Evolutionary conservation across 805 yeast species (phyloP), one percentile per base, ranked within the genome.

Genomic region (Pichia exigua): DNA sequence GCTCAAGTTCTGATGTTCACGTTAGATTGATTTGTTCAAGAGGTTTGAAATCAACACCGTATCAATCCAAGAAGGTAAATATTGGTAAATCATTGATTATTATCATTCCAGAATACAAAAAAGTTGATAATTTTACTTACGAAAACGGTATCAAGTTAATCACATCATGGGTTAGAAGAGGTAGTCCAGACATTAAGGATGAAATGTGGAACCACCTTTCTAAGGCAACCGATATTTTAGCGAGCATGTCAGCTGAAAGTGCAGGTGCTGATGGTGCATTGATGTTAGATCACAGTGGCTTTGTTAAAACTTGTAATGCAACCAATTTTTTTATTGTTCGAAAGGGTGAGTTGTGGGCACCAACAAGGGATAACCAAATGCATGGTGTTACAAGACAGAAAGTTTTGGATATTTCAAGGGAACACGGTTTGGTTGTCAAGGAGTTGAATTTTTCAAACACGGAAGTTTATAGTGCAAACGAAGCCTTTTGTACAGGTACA

Each of bases 181-280:
- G 50, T 8, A 18, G 12, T 11, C 45, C 50, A 18, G 50, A 42
- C 32, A 48, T 32, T 15, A 48, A 48, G 26, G 47, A 48, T 42
- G 50, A 48, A 43, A 48, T 48, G 50, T 48, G 50, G 44, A 48
- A 48, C 30, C 42, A 42, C 26, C n/a, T 48, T 7, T 48, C 50
- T 10, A 48, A 48, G 30, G 47, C 46, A 26, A 48, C 50, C 12
- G 50, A 43, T 28, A 18, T 48, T 20, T 21, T 48, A 42, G 50
- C 50, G 1, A 32, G 43, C 30, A 22, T 43, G 17, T 26, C 22
- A 4, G 43, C 44, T 18, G 50, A 48, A 15, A 32, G 20, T 35
- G 46, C 47, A 17, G 50, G 43, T 18, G 43, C 44, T 7, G 50
- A 48, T 44, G 50, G 43, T 38, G 50, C 50, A 10, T 44, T 48